Evolutionary conservation across 495 filamentous ascomycete species (phyloP), one percentile per base, ranked within the genome.

Genomic region (Neurospora sublineolata): DNA sequence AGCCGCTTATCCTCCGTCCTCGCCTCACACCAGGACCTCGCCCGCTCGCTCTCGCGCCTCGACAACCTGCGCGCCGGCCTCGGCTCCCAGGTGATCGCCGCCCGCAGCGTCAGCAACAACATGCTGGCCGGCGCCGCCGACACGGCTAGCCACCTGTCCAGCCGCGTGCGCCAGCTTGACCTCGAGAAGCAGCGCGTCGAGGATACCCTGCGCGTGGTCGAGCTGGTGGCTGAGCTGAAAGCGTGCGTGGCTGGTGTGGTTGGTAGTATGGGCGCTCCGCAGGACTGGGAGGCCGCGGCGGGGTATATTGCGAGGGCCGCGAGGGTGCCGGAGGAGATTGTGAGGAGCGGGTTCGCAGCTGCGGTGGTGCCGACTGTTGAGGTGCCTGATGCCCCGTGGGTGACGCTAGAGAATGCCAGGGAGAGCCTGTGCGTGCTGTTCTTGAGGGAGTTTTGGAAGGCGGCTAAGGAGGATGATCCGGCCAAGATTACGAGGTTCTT

Each of bases 271-370:
- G 96, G 95, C 14, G 95, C 93, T 3, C 91, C 96, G 44, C 95
- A 99, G 80, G 96, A 98, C 81, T 99, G 96, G 96, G 95, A 99
- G 82, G 94, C 91, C 1, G 95, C 95, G 4, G 95, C 95, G 44
- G 91, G 87, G 40, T 98, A 97, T 79, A 85, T 98, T 52, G 87
- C 90, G 68, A 89, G 95, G 12, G 93, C 96, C 5, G 86, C 88
- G 52, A 88, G 91, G 74, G 90, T 99, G 46, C 94, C 95, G 1
- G 81, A 87, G 20, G 85, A 90, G 0, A 94, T 97, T 72, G 84
- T 94, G 60, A 84, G 91, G 69, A 92, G 96, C 3, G 86, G 88
- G n/a, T 99, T 98, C 77, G 95, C 95, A 1, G 92, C 93, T 42
- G 88, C 91, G 72, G 94, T 97, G 80, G 96, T 99, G 18, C 94